phyloP scores from a whole-genome alignment of 352 stramenopile species.

The Pythium apleroticum region DNA sequence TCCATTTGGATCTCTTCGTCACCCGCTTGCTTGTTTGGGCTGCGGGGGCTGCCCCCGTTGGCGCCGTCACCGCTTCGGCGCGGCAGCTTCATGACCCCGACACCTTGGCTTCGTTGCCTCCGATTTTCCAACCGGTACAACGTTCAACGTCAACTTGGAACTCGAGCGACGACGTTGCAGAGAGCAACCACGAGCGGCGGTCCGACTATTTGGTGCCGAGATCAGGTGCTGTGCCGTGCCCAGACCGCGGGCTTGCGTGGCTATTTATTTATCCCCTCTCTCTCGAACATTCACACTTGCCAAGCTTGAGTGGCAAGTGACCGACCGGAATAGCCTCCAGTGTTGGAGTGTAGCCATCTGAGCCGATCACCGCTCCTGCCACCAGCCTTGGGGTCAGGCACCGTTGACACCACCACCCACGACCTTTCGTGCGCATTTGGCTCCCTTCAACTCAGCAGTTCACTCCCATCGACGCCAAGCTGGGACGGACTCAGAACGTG shows the following conservation, averaged over 20 bases:
- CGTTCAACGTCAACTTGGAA: not conserved
- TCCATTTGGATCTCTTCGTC: slow-evolving; percentile 32
- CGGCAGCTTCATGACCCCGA: slow-evolving; percentile 16
- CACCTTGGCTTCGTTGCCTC: slow-evolving; percentile 3
- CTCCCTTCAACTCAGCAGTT: slow-evolving; percentile 3
- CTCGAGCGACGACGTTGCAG: not conserved
- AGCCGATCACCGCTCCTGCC: slow-evolving; percentile 1
- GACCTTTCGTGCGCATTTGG: slow-evolving; percentile 23
- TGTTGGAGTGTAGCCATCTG: slow-evolving; percentile 23
- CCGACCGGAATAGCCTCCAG: slow-evolving; percentile 3
- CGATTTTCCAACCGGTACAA: slow-evolving; percentile 8
- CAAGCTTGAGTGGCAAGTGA: no score
- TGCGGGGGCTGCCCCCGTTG: not conserved
- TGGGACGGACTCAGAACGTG: slow-evolving; percentile 1
- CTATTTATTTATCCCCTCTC: slow-evolving; percentile 6
- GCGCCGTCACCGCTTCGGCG: not conserved
- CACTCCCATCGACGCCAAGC: not conserved
- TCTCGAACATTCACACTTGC: not conserved
- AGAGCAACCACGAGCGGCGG: not conserved
- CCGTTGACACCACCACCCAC: slow-evolving; percentile 1
- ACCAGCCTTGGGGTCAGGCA: not conserved
- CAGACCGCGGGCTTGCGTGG: not conserved
- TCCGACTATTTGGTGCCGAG: not conserved
- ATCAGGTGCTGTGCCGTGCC: not conserved
- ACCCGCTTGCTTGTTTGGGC: not conserved